Conservation (phyloP, 2,329 filamentous ascomycete species). For the Claviceps monticola region DNA sequence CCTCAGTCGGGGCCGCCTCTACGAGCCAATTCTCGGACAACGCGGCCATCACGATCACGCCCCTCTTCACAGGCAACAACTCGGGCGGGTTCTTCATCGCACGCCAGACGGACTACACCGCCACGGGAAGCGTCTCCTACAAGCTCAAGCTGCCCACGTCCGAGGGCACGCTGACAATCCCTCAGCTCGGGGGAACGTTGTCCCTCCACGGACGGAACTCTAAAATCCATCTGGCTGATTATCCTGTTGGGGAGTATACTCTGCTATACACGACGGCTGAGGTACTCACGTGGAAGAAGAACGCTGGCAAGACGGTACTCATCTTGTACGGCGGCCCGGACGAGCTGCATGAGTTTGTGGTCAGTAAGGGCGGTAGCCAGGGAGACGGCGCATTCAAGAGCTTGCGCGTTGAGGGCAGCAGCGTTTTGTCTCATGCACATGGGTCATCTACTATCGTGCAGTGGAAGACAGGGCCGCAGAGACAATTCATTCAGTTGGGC, state of each 20-base stretch:
- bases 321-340: constrained; percentile 49
- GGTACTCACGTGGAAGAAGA: constrained; percentile 55
- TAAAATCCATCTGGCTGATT: constrained; percentile 54
- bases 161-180: constrained; percentile 41
- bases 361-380: constrained; percentile 20
- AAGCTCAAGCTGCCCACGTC: constrained; percentile 48
- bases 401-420: constrained; percentile 13
- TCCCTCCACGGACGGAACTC: constrained; percentile 50
- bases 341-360: constrained; percentile 49
- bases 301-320: constrained; percentile 42
- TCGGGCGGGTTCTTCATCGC: constrained; percentile 51
- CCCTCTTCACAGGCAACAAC: constrained; percentile 41
- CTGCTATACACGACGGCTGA: constrained; percentile 58
- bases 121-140: constrained; percentile 42
- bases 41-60: constrained; percentile 43
- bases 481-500: constrained; percentile 19
- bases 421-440: constrained; percentile 12
- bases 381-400: constrained; percentile 2
- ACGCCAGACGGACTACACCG: constrained; percentile 53
- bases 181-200: constrained; percentile 42
- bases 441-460: constrained; percentile 15
- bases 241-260: constrained; percentile 42
- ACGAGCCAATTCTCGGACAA: constrained; percentile 39
- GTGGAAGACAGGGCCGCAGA: constrained; percentile 16
- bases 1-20: constrained; percentile 36